Conservation (phyloP, 176 grass and related monocot species). For the Paspalum vaginatum region DNA sequence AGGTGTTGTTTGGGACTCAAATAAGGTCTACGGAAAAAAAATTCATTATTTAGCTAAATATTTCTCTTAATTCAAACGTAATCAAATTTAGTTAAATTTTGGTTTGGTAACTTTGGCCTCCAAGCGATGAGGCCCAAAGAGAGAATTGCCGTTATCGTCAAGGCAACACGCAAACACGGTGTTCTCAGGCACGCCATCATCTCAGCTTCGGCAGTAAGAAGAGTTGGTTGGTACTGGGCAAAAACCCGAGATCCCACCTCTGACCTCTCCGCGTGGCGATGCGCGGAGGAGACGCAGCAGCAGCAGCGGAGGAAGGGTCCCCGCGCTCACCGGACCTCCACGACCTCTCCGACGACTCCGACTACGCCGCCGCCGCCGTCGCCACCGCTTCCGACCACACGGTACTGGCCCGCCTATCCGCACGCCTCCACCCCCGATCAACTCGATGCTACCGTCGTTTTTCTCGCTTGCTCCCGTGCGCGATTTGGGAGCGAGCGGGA, state of each 20-base stretch:
- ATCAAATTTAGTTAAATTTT: too few relatives aligned
- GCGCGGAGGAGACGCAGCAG: conserved; percentile 34
- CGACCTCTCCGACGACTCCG: conserved; percentile 95
- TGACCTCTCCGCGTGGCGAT: conserved; percentile 41
- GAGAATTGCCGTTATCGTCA: neutral
- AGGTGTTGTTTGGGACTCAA: too few relatives aligned
- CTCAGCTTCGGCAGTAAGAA: conserved; percentile 21
- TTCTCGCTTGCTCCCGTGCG: neutral
- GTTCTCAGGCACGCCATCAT: neutral
- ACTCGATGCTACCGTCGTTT: neutral
- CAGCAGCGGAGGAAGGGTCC: conserved; percentile 46
- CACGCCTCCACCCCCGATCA: neutral
- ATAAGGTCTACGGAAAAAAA: too few relatives aligned
- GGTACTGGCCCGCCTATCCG: neutral
- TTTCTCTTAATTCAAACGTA: too few relatives aligned
- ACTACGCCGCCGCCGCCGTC: conserved; percentile 81
- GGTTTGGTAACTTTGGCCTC: too few relatives aligned
- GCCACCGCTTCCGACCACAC: conserved; percentile 31
- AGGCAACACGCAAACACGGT: neutral
- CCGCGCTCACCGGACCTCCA: conserved; percentile 62
- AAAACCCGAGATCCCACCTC: conserved; percentile 20
- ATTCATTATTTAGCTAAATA: too few relatives aligned
- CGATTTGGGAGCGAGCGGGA: neutral
- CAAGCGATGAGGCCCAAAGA: too few relatives aligned
- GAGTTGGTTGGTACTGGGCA: conserved; percentile 28